phyloP scores from a whole-genome alignment of 75 land plant genomes.

The Chamaecyparis obtusa region DNA sequence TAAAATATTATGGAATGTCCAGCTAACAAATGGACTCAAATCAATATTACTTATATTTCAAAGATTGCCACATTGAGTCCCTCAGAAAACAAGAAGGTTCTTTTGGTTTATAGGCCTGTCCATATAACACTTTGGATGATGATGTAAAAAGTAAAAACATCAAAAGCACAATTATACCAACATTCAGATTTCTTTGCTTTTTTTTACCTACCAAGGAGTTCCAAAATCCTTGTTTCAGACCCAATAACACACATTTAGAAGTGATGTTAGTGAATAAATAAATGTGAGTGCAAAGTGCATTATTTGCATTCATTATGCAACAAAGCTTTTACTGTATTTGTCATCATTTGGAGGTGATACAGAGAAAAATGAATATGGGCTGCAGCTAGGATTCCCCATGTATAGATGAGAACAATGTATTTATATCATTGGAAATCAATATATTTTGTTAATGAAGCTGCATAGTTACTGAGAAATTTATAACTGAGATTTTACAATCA shows the following conservation, averaged over 20 bases:
- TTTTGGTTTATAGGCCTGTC: constrained; percentile 84
- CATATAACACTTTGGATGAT: constrained; percentile 96
- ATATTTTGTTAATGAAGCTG: too few species aligned
- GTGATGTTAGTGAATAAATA: neutral
- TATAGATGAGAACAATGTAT: too few species aligned
- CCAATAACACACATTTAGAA: neutral
- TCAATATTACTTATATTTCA: too few species aligned
- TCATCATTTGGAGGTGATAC: neutral
- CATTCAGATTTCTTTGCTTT: neutral
- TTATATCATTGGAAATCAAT: too few species aligned
- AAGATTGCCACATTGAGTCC: constrained; percentile 8
- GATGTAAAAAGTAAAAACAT: constrained; percentile 88
- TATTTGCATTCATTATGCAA: neutral
- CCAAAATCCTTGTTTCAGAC: neutral
- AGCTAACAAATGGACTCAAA: too few species aligned
- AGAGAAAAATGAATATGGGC: neutral
- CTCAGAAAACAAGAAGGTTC: constrained; percentile 87
- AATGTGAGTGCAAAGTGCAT: neutral
- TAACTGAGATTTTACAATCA: too few species aligned
- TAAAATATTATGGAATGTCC: too few species aligned
- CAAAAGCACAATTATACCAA: constrained; percentile 89
- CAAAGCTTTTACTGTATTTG: neutral
- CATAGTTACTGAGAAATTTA: too few species aligned
- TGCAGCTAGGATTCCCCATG: too few species aligned
- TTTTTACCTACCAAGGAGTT: neutral